Evolutionary conservation across 768 basidiomycete genomes (phyloP).

Genomic region (Russula foetens): DNA sequence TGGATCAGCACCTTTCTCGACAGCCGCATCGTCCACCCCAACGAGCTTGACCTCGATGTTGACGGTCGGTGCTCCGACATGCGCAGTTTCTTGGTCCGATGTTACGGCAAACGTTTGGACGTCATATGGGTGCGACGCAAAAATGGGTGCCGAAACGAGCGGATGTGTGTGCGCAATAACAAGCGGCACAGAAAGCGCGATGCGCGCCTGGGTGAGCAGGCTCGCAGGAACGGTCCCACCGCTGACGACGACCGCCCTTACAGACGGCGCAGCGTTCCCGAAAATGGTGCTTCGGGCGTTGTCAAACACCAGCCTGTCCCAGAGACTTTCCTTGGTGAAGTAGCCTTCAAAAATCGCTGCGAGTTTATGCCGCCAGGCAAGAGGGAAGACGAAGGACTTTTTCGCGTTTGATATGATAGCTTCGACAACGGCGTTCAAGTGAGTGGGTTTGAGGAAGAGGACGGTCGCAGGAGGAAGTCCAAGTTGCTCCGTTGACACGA

Average conservation of each 20-base stretch:
- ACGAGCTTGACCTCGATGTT: conserved; percentile 81
- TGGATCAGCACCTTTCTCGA: conserved; percentile 64
- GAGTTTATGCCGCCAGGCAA: conserved; percentile 76
- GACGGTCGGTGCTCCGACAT: conserved; percentile 73
- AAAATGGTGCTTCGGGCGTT: conserved; percentile 51
- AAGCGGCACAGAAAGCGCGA: conserved; percentile 71
- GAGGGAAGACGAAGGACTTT: conserved; percentile 44
- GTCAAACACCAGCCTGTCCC: conserved; percentile 76
- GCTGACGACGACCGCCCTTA: conserved; percentile 64
- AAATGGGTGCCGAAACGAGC: conserved; percentile 63
- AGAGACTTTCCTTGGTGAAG: conserved; percentile 68
- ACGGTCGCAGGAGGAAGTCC: conserved; percentile 71
- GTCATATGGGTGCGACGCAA: conserved; percentile 80
- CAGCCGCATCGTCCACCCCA: conserved; percentile 52
- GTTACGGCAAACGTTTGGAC: conserved; percentile 53
- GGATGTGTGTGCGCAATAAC: conserved; percentile 56
- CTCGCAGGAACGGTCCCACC: conserved; percentile 50
- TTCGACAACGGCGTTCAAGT: conserved; percentile 47
- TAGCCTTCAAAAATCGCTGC: conserved; percentile 64
- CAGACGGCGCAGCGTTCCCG: conserved; percentile 49
- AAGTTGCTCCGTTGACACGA: conserved; percentile 39
- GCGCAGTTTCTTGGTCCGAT: conserved; percentile 35
- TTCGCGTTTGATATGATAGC: conserved; percentile 48
- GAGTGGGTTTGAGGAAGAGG: conserved; percentile 60
- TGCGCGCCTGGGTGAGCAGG: conserved; percentile 52